Evolutionary conservation across 345 rosid species (phyloP).

Genomic region (Noccaea bulbosa): DNA sequence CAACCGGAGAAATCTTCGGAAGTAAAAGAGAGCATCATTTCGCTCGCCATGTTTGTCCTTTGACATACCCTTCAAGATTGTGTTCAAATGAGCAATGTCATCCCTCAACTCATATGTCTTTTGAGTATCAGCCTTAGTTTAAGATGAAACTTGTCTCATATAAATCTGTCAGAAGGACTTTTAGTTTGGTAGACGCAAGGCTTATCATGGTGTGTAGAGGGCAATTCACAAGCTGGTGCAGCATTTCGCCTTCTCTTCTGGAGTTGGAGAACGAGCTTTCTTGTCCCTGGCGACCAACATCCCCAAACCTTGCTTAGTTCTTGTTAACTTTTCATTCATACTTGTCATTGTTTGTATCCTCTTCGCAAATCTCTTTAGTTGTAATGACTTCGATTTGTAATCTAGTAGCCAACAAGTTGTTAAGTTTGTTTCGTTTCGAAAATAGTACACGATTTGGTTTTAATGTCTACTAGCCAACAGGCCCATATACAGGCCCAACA

Average conservation of each 20-base stretch:
- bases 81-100: background rate
- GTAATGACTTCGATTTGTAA: background rate
- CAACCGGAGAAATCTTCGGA: slow-evolving; percentile 46
- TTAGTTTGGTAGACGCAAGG: slow-evolving; percentile 2
- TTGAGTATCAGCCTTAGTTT: background rate
- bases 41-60: background rate
- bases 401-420: background rate
- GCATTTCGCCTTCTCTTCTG: background rate
- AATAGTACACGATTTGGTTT: background rate
- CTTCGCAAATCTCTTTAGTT: background rate
- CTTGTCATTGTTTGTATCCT: background rate
- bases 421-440: background rate
- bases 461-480: slow-evolving; percentile 1
- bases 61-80: background rate
- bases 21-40: slow-evolving; percentile 28
- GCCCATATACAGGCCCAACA: slow-evolving; percentile 24
- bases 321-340: slow-evolving; percentile 18
- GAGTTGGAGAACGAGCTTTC: background rate
- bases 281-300: background rate
- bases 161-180: background rate
- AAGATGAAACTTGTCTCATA: background rate
- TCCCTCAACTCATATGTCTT: background rate
- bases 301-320: background rate
- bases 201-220: background rate
- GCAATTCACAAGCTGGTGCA: background rate